Conservation (phyloP, 129 eudicot genomes). For the Helianthus tuberosus region DNA sequence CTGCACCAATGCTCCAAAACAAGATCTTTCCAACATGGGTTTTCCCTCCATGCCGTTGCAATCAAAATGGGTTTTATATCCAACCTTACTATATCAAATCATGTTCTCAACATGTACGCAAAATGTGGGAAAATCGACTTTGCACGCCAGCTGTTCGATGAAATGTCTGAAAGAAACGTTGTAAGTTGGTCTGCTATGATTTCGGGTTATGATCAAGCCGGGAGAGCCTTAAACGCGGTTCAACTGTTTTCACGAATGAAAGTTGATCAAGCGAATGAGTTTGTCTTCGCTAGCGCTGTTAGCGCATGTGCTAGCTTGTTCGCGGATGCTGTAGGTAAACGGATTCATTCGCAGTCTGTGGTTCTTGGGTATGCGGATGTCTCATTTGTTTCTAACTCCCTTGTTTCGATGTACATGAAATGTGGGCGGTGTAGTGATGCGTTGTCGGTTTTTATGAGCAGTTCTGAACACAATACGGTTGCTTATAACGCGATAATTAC, state of each 20-base stretch:
- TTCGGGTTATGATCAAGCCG: constrained; percentile 72
- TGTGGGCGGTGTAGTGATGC: constrained; percentile 58
- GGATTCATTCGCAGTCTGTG: constrained; percentile 56
- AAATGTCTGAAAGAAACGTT: constrained; percentile 65
- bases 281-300: constrained; percentile 62
- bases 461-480: constrained; percentile 37
- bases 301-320: constrained; percentile 60
- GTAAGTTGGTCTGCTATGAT: constrained; percentile 84
- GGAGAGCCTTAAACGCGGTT: constrained; percentile 40
- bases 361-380: constrained; percentile 35
- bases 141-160: constrained; percentile 63
- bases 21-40: constrained; percentile 47
- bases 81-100: constrained; percentile 51
- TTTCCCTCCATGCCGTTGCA: constrained; percentile 63
- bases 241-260: constrained; percentile 46
- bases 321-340: constrained; percentile 45
- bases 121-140: constrained; percentile 50
- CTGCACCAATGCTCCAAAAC: constrained; percentile 57
- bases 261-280: constrained; percentile 53
- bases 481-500: constrained; percentile 62
- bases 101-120: constrained; percentile 66
- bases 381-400: constrained; percentile 68
- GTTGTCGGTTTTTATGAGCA: constrained; percentile 37
- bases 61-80: constrained; percentile 47
- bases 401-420: constrained; percentile 75